Evolutionary conservation across 2,329 filamentous ascomycete species (phyloP).

Genomic region (Bisporella sp.): DNA sequence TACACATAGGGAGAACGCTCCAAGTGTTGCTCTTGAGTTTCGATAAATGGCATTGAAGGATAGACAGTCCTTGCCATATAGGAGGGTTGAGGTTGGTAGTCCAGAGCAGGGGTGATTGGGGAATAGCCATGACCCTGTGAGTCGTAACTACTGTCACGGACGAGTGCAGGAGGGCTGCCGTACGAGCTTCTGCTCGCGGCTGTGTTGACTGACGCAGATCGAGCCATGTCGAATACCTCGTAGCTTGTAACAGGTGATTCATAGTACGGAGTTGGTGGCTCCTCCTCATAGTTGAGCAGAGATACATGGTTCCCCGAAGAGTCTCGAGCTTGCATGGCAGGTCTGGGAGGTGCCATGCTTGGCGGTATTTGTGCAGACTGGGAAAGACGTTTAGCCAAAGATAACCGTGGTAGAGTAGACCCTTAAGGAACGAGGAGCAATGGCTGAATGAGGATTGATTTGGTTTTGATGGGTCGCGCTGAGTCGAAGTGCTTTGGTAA

Average conservation of each 20-base stretch:
- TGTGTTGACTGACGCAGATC: conserved; percentile 28
- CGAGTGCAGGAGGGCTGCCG: conserved; percentile 33
- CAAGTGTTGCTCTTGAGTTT: not conserved
- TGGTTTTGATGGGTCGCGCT: no score
- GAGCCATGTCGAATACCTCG: conserved; percentile 10
- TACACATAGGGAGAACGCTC: not conserved
- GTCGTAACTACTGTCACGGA: conserved; percentile 2
- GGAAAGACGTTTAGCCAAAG: not conserved
- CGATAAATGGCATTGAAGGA: no score
- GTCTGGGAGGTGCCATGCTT: conserved; percentile 5
- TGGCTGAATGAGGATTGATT: no score
- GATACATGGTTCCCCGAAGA: conserved; percentile 52
- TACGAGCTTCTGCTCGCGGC: conserved; percentile 27
- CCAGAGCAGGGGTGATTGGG: not conserved
- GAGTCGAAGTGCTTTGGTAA: no score
- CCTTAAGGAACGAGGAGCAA: not conserved
- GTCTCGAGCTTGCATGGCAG: conserved; percentile 47
- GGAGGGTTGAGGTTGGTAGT: not conserved
- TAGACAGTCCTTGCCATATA: not conserved
- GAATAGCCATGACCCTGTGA: not conserved
- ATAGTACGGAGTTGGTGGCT: conserved; percentile 14
- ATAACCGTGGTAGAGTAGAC: not conserved
- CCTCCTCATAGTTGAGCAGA: conserved; percentile 49
- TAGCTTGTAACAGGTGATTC: conserved; percentile 1
- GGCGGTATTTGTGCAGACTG: not conserved